phyloP scores from a whole-genome alignment of 2,329 filamentous ascomycete genomes.

The Aspergillus versicolor region DNA sequence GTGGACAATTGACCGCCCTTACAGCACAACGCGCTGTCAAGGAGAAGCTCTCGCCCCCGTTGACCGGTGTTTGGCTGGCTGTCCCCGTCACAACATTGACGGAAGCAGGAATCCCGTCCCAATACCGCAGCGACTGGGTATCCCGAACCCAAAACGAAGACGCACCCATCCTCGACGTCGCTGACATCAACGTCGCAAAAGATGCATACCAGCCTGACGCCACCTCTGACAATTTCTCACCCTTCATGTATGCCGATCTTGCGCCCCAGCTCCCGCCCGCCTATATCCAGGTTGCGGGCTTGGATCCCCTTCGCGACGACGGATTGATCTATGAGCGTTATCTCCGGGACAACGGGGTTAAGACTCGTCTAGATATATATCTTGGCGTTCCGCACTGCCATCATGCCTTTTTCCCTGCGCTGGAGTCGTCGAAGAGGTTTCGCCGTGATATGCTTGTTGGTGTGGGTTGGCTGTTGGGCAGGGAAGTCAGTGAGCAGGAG shows the following conservation, averaged over 20 bases:
- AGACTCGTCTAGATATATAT: constrained; percentile 3
- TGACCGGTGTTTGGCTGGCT: constrained; percentile 3
- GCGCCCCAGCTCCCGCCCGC: not conserved
- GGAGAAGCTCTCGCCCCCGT: not conserved
- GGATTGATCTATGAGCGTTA: constrained; percentile 4
- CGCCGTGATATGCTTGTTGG: not conserved
- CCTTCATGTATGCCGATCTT: not conserved
- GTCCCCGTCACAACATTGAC: not conserved
- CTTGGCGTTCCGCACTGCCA: constrained; percentile 2
- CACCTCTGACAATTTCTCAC: not conserved
- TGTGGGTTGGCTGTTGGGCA: constrained; percentile 1
- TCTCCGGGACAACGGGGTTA: not conserved
- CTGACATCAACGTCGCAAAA: not conserved
- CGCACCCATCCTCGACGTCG: not conserved
- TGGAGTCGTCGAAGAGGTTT: constrained; percentile 1
- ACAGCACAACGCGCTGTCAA: constrained; percentile 1
- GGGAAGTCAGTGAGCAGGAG: not conserved
- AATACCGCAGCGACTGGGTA: not conserved
- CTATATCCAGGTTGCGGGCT: constrained; percentile 2
- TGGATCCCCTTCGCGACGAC: constrained; percentile 6
- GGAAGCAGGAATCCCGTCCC: not conserved
- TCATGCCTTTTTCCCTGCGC: not conserved
- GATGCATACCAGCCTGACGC: not conserved
- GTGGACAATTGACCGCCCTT: not conserved
- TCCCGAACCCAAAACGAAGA: not conserved